Percentiles rank a stretch among this genome's conserved stretches.
Evolutionary conservation across 495 filamentous ascomycete species (phyloP).

Genomic region (Beverwykella pulmonaria): DNA sequence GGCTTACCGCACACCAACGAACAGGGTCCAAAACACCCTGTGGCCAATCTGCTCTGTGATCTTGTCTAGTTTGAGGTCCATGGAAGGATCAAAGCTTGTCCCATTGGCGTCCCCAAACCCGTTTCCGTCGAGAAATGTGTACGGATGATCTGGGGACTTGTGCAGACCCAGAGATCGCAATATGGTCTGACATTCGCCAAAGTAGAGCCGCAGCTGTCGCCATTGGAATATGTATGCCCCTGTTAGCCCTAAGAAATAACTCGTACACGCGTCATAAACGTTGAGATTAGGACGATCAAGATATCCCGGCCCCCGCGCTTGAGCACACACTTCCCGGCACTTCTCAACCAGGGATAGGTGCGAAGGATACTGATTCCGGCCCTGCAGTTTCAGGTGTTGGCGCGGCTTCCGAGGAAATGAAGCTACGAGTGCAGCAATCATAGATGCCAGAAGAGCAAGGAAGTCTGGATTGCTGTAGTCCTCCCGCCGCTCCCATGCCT

Average conservation of each 20-base stretch:
- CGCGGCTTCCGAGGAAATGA: conserved; percentile 81
- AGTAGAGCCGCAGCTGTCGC: conserved; percentile 67
- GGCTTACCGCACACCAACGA: conserved; percentile 60
- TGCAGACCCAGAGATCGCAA: conserved; percentile 67
- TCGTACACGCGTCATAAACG: conserved; percentile 81
- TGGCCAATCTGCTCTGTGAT: conserved; percentile 77
- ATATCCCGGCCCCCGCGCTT: conserved; percentile 71
- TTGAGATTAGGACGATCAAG: conserved; percentile 63
- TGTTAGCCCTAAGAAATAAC: conserved; percentile 77
- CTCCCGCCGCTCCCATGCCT: conserved; percentile 68
- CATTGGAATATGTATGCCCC: conserved; percentile 69
- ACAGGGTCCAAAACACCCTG: conserved; percentile 76
- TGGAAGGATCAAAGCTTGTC: conserved; percentile 39
- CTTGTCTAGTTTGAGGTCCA: conserved; percentile 57
- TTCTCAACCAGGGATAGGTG: conserved; percentile 71
- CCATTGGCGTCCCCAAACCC: conserved; percentile 19
- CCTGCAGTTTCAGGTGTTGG: conserved; percentile 66
- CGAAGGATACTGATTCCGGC: conserved; percentile 63
- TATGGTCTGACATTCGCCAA: conserved; percentile 74
- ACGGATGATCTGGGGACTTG: conserved; percentile 49
- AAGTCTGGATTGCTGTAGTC: conserved; percentile 70
- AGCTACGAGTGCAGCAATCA: conserved; percentile 75
- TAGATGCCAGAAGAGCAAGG: conserved; percentile 75
- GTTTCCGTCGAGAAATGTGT: conserved; percentile 34
- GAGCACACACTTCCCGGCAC: conserved; percentile 71